Percentiles rank a stretch among this genome's conserved stretches.
Conservation (phyloP, 768 basidiomycete species). For the Leucocoprinus sp. region DNA sequence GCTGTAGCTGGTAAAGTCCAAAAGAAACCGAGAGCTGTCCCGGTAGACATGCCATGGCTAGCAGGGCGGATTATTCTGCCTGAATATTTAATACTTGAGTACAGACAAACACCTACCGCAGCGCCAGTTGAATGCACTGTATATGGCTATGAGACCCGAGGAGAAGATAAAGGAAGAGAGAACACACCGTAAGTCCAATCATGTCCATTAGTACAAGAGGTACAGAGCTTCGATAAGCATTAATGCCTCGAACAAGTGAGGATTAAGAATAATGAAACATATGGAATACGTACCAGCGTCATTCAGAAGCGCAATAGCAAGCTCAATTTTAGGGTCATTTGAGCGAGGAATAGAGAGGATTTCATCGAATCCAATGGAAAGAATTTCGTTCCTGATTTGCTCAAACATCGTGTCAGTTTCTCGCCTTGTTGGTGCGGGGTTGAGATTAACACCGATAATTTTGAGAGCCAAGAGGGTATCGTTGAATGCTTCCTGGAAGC, state of each 20-base stretch:
- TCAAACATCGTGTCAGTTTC: constrained; percentile 63
- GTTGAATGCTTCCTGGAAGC: constrained; percentile 45
- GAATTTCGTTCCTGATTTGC: constrained; percentile 60
- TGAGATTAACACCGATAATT: constrained; percentile 54
- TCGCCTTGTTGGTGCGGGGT: constrained; percentile 39
- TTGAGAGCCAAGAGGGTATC: constrained; percentile 54
- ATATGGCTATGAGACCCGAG: background rate
- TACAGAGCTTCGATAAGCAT: constrained; percentile 63
- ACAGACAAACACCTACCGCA: constrained; percentile 33
- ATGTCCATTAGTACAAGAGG: constrained; percentile 49
- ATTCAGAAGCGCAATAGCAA: constrained; percentile 58
- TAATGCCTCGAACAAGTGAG: constrained; percentile 35
- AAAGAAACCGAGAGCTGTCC: constrained; percentile 64
- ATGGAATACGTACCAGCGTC: constrained; percentile 46
- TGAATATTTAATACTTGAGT: background rate
- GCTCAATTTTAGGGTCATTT: constrained; percentile 47
- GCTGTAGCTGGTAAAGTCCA: constrained; percentile 60
- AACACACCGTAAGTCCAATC: constrained; percentile 56
- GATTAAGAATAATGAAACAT: background rate
- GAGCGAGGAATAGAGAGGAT: constrained; percentile 57
- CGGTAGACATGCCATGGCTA: constrained; percentile 62
- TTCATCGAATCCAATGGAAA: constrained; percentile 61
- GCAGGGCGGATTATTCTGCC: constrained; percentile 1
- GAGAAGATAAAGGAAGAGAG: background rate
- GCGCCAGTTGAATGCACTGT: constrained; percentile 57